Conservation (phyloP, 768 basidiomycete genomes). For the Termitomyces sp. region DNA sequence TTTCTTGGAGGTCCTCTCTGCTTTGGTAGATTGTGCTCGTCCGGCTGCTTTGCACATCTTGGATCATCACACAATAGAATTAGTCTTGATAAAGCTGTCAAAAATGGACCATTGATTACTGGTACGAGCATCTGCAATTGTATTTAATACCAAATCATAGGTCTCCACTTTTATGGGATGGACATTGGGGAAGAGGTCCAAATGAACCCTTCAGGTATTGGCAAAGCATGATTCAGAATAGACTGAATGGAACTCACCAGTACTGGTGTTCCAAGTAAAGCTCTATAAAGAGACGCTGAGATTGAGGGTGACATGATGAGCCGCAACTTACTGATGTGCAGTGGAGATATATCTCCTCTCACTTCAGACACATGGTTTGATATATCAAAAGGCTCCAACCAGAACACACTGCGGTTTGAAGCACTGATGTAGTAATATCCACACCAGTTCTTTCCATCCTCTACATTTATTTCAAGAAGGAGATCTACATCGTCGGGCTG, state of each 20-base stretch:
- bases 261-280: conserved; percentile 3
- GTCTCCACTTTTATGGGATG: background rate
- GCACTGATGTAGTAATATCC: conserved; percentile 4
- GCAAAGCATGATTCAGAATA: too few relatives aligned
- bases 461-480: background rate
- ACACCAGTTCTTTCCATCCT: background rate
- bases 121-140: conserved; percentile 7
- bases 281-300: background rate
- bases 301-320: too few relatives aligned
- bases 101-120: background rate
- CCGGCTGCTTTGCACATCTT: conserved; percentile 6
- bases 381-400: conserved; percentile 7
- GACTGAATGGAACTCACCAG: too few relatives aligned
- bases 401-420: background rate
- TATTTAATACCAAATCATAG: conserved; percentile 2
- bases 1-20: conserved; percentile 1
- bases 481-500: conserved; percentile 3
- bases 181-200: background rate
- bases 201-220: background rate
- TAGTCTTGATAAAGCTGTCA: background rate
- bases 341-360: background rate
- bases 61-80: background rate
- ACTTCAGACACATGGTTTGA: background rate
- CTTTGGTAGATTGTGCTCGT: conserved; percentile 1
- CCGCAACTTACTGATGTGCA: conserved; percentile 11